Conservation (phyloP, 2,329 filamentous ascomycete species). For the Monosporascus sp. region DNA sequence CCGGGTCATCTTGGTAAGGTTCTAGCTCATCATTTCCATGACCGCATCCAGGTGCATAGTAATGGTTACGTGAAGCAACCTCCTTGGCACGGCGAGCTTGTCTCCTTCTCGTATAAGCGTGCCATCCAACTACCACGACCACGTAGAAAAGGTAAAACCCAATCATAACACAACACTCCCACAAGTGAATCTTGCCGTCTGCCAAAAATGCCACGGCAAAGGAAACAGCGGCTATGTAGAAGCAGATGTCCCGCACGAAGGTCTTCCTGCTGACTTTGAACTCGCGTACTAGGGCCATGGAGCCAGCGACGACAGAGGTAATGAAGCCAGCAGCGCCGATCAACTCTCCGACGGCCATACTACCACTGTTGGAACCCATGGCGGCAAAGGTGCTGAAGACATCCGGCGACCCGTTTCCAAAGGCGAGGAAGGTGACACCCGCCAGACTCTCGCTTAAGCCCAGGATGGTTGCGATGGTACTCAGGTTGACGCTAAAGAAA, state of each 20-base stretch:
- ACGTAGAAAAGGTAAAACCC: constrained; percentile 90
- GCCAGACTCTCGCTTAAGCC: constrained; percentile 95
- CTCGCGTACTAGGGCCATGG: constrained; percentile 93
- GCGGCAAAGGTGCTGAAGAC: constrained; percentile 98
- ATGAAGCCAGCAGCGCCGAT: constrained; percentile 96
- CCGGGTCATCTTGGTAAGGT: constrained; percentile 60
- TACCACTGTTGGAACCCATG: constrained; percentile 96
- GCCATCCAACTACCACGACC: constrained; percentile 80
- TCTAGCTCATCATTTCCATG: constrained; percentile 50
- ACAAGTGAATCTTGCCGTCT: constrained; percentile 76
- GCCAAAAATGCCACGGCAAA: constrained; percentile 86
- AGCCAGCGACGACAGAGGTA: constrained; percentile 90
- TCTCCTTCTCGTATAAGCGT: constrained; percentile 71
- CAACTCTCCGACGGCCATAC: constrained; percentile 89
- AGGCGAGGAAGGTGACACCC: constrained; percentile 91
- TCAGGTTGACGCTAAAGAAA: constrained; percentile 96
- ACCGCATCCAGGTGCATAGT: constrained; percentile 50
- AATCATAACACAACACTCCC: constrained; percentile 91
- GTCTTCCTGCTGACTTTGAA: constrained; percentile 87
- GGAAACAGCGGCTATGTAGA: constrained; percentile 80
- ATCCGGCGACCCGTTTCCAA: constrained; percentile 96
- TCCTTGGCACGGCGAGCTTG: constrained; percentile 59
- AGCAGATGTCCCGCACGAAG: constrained; percentile 85
- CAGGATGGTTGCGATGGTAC: constrained; percentile 81
- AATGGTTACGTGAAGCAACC: constrained; percentile 68